Evolutionary conservation across 108 stramenopile genomes (phyloP), one percentile per base, ranked within the genome.

Genomic region (Nitzschia inconspicua): DNA sequence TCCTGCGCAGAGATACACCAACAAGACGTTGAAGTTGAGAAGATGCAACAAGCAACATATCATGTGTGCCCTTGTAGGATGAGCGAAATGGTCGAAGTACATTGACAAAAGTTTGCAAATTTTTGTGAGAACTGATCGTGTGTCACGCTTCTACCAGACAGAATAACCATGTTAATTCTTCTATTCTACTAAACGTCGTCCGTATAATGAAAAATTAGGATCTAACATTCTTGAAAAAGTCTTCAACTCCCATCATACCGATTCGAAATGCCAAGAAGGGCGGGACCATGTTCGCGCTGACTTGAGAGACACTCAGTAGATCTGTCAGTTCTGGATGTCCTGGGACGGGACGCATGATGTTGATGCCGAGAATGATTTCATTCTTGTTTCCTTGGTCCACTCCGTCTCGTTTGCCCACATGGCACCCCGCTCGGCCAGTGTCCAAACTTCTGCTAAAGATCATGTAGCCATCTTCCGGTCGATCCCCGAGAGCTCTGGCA

Each of bases 301-400:
- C 76, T 57, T 82, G 81, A 43, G 56, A 63, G 2, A 77, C 29
- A 41, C 68, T 75, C 31, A 68, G 71, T 42, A 82, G 50, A 44
- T 82, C 76, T 10, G 73, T 65, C 34, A 60, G 40, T 16, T 75
- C 39, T 3, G 76, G 81, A 26, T 70, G 51, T 22, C 65, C 69
- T 0, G 68, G 66, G 1, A 82, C 81, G 3, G 62, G 46, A 31
- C 76, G 63, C 48, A 82, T 49, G 34, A 82, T 70, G 52, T 82
- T 82, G 40, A 82, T 47, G 3, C 81, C 81, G 50, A 76, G 50
- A 4, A 75, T 29, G 40, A 82, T 65, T 62, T 82, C 76, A 55
- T 68, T 77, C 39, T 77, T 82, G 41, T 36, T 42, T 9, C 31
- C 42, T 31, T 52, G 46, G 16, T 54, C 51, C 29, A 62, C 25